Evolutionary conservation across 345 rosid genomes (phyloP).

Genomic region (Reutealis trisperma): DNA sequence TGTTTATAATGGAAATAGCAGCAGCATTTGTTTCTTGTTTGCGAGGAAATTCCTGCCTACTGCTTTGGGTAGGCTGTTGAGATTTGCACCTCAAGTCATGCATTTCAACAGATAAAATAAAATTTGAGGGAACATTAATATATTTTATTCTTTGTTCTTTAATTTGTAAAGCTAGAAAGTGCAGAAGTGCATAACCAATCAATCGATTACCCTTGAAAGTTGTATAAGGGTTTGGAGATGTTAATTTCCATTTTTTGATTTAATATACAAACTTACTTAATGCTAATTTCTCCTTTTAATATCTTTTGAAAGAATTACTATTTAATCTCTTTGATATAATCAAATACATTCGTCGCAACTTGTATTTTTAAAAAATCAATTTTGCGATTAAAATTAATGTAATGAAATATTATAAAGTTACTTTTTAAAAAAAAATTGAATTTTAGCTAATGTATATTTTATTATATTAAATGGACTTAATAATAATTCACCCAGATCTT

Average conservation of each 20-base stretch:
- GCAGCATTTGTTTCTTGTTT: slow-evolving; percentile 61
- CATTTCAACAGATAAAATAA: slow-evolving; percentile 10
- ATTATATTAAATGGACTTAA: too few species aligned
- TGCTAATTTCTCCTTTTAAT: too few species aligned
- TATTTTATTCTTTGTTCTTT: slow-evolving; percentile 9
- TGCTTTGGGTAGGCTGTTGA: slow-evolving; percentile 56
- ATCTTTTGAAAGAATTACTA: too few species aligned
- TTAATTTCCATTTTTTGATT: background rate
- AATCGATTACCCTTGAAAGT: background rate
- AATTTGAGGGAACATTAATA: background rate
- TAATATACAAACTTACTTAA: too few species aligned
- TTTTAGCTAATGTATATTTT: too few species aligned
- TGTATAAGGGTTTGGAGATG: background rate
- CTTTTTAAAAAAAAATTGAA: too few species aligned
- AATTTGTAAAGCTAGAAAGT: background rate
- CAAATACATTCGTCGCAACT: too few species aligned
- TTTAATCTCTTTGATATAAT: too few species aligned
- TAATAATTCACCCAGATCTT: too few species aligned
- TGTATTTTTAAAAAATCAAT: too few species aligned
- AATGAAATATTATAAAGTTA: too few species aligned
- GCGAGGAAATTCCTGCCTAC: slow-evolving; percentile 75
- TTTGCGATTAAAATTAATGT: too few species aligned
- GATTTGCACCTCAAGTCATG: slow-evolving; percentile 51
- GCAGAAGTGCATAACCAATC: background rate
- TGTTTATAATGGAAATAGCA: slow-evolving; percentile 52